phyloP scores from a whole-genome alignment of 148 eudicot genomes.

The Fagopyrum homotropicum region DNA sequence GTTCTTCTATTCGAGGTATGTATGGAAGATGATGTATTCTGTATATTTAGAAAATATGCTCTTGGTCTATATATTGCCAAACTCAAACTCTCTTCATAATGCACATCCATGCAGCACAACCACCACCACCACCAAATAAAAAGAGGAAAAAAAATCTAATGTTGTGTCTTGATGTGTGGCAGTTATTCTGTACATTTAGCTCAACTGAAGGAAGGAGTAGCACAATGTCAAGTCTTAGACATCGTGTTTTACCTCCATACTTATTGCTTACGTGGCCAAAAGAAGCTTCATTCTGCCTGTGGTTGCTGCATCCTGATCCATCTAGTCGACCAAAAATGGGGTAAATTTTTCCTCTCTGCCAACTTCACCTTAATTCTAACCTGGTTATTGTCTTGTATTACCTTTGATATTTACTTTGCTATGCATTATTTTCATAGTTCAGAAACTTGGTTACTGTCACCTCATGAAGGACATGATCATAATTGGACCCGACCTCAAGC shows the following conservation, averaged over 20 bases:
- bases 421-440: neutral
- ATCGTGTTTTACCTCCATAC: conserved; percentile 94
- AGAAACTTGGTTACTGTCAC: neutral
- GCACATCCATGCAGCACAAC: neutral
- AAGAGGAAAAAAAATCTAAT: conserved; percentile 1
- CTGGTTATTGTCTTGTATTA: neutral
- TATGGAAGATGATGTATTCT: neutral
- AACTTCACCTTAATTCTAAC: neutral
- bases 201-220: conserved; percentile 77
- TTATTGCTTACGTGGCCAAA: conserved; percentile 86
- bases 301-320: conserved; percentile 96
- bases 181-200: conserved; percentile 79
- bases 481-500: neutral
- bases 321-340: conserved; percentile 76
- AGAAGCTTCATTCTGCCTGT: conserved; percentile 95
- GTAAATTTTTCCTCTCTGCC: conserved; percentile 25
- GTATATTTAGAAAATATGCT: neutral
- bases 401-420: neutral
- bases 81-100: neutral
- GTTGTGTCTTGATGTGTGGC: conserved; percentile 18
- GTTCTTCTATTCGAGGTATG: conserved; percentile 95
- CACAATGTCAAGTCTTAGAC: conserved; percentile 82
- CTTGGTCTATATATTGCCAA: neutral
- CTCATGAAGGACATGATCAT: neutral
- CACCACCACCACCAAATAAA: neutral